These are phyloP conservation scores for Colletotrichum zoysiae DNA, from an alignment of 2,329 filamentous ascomycete species.

Conservation along the genomic window DNA sequence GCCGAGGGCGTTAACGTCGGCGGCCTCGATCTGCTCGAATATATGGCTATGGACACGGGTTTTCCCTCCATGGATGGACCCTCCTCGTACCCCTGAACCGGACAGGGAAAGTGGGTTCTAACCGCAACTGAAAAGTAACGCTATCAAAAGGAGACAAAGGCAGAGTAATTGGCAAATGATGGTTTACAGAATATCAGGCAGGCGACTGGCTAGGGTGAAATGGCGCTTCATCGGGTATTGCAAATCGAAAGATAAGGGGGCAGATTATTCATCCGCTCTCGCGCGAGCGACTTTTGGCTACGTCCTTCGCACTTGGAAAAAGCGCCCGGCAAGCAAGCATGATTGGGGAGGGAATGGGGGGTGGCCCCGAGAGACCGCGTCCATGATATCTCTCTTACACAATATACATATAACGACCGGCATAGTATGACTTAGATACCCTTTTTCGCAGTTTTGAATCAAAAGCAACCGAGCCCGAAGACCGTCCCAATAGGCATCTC, in stretches of 20 bases:
- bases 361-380: not conserved
- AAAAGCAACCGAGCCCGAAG: not conserved
- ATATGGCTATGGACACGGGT: constrained; percentile 72
- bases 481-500: not conserved
- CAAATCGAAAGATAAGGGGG: not conserved
- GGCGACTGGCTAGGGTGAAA: not conserved
- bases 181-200: constrained; percentile 1
- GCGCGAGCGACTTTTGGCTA: not conserved
- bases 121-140: not conserved
- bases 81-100: constrained; percentile 37
- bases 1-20: constrained; percentile 76
- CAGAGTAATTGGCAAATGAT: not conserved
- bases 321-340: not conserved
- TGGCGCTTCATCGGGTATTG: not conserved
- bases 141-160: not conserved
- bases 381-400: not conserved
- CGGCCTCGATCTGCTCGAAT: constrained; percentile 75
- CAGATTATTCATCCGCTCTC: not conserved
- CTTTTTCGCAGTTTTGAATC: not conserved
- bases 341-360: not conserved
- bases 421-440: constrained; percentile 21
- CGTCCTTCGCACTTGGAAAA: not conserved
- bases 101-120: not conserved
- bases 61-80: constrained; percentile 50
- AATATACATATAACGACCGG: constrained; percentile 4